phyloP scores from a whole-genome alignment of 23 red algal genomes.

The Rhodosorus marinus region DNA sequence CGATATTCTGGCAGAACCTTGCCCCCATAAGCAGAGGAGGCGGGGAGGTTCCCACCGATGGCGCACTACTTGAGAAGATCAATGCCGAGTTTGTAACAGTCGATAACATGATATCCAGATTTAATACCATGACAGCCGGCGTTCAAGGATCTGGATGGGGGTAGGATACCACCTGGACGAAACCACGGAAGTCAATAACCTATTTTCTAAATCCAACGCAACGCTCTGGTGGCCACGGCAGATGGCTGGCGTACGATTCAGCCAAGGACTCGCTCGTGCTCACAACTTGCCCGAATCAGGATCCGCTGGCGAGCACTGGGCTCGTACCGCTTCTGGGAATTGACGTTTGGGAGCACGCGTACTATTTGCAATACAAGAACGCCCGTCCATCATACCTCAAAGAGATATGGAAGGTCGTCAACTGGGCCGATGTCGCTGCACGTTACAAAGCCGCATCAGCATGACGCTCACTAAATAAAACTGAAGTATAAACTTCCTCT shows the following conservation, averaged over 20 bases:
- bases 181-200: neutral
- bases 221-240: neutral
- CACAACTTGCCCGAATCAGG: conserved; percentile 15
- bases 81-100: neutral
- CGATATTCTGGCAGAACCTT: neutral
- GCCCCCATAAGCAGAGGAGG: neutral
- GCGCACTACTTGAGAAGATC: neutral
- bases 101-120: conserved; percentile 8
- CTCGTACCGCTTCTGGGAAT: conserved; percentile 21
- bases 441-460: conserved; percentile 9
- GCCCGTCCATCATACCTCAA: conserved; percentile 19
- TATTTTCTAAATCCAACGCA: neutral
- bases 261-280: conserved; percentile 6
- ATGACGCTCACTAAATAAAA: too few relatives aligned
- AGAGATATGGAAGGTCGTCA: conserved; percentile 20
- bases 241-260: conserved; percentile 6
- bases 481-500: too few relatives aligned
- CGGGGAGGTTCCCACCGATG: too few relatives aligned
- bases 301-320: conserved; percentile 3
- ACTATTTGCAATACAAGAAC: conserved; percentile 37
- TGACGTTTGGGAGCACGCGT: conserved; percentile 46
- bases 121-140: conserved; percentile 3
- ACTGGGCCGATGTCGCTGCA: conserved; percentile 17
- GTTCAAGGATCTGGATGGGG: neutral
- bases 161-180: neutral